Base-by-base conservation (phyloP, 129 eudicot species). In the Flaveria sonorensis region DNA sequence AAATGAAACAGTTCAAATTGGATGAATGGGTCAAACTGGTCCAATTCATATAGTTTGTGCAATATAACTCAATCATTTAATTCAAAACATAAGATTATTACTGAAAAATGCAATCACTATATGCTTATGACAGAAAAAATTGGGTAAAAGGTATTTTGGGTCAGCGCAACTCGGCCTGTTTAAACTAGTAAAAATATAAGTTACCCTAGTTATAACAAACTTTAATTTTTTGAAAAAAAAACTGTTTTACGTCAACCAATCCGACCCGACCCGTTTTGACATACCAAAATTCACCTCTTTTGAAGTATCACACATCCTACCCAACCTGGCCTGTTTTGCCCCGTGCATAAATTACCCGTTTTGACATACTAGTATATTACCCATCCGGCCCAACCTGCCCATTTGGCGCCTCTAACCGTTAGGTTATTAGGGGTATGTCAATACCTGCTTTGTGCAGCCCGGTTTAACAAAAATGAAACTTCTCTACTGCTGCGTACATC, bases 361-460 rank as follows among this genome's bases (percentile, higher is more conserved):
- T 52, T 18, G 60, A 18, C 24, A 53, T 53, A n/a, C n/a, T n/a
- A n/a, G n/a, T n/a, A n/a, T n/a, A 12, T 53, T 21, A 53, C 24
- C 24, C 60, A 53, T 53, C 26, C 26, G 23, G 8, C 59, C 23
- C 15, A 46, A 69, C 73, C 59, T 1, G 59, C 11, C 18, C 23
- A 7, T 53, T 18, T 53, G 60, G 23, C 60, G 2, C 60, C 24
- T 53, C 3, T 53, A 53, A 56, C 28, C 13, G 10, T 56, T 56
- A 1, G 13, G 12, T 20, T 55, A 19, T 2, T 56, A 20, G 12
- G 61, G 28, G 61, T 56, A 56, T 56, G 23, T 4, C 62, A 63
- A 9, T 81, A 95, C 99, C 99, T 88, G 95, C 96, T 85, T 71
- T 91, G 94, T 63, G 92, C 95, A 51, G 99, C 99, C 64, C 90